Evolutionary conservation across 148 eudicot genomes (phyloP).

Genomic region (Rhododendron ovatum): DNA sequence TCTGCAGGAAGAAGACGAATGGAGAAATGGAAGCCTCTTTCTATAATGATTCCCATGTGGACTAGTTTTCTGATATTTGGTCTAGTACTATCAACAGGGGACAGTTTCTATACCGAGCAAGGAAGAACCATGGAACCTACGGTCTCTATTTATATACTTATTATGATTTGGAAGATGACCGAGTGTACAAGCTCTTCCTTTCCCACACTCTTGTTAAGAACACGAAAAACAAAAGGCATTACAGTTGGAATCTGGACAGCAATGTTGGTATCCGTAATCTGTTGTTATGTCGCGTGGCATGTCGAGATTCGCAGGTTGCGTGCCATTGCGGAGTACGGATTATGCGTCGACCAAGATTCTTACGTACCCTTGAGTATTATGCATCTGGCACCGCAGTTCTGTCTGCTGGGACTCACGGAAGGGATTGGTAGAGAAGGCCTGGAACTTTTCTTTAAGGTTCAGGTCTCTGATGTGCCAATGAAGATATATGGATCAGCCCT

Average conservation of each 20-base stretch:
- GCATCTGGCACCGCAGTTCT: background rate
- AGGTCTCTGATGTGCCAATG: background rate
- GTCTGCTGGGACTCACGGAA: background rate
- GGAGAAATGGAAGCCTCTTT: background rate
- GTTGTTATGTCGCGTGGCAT: background rate
- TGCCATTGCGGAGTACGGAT: too few species aligned
- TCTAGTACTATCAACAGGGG: background rate
- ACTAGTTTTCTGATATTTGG: background rate
- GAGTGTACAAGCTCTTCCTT: too few species aligned
- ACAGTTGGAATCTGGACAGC: background rate
- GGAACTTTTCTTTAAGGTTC: background rate
- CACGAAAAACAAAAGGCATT: too few species aligned
- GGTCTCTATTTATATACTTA: too few species aligned
- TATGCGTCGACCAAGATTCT: too few species aligned
- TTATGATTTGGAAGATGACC: background rate
- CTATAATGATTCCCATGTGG: background rate
- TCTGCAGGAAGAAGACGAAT: background rate
- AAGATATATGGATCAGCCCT: background rate
- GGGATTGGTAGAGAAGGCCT: background rate
- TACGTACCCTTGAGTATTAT: too few species aligned
- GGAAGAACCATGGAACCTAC: background rate
- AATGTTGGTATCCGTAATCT: background rate
- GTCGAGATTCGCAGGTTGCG: background rate
- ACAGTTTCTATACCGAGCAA: background rate
- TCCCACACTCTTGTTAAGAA: too few species aligned